Conservation (phyloP, 2,329 filamentous ascomycete genomes). For the Fusarium clavum region DNA sequence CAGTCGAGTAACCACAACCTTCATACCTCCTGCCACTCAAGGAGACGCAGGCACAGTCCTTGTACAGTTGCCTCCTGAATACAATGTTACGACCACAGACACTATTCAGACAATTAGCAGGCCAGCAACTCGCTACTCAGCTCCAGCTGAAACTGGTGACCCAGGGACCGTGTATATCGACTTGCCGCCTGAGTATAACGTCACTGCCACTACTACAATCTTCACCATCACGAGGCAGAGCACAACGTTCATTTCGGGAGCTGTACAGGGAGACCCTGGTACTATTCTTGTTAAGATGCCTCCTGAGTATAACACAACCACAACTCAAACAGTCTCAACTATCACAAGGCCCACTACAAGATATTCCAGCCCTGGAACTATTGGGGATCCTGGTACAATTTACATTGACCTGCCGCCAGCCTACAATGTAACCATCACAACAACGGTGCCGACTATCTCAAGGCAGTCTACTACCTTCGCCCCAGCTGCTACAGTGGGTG, state of each 20-base stretch:
- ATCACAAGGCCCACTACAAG: slow-evolving; percentile 7
- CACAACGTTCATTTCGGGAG: slow-evolving; percentile 6
- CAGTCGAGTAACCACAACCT: slow-evolving; percentile 22
- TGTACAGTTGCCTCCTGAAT: slow-evolving; percentile 20
- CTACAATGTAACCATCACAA: slow-evolving; percentile 26
- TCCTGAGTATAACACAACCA: slow-evolving; percentile 10
- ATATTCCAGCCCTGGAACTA: neutral
- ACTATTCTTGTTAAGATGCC: slow-evolving; percentile 16
- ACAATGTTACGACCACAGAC: slow-evolving; percentile 20
- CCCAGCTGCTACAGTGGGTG: slow-evolving; percentile 1
- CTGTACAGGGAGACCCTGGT: slow-evolving; percentile 6
- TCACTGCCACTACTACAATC: slow-evolving; percentile 14
- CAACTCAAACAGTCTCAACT: slow-evolving; percentile 3
- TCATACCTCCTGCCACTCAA: slow-evolving; percentile 12
- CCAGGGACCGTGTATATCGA: slow-evolving; percentile 18
- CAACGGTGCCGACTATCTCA: slow-evolving; percentile 11
- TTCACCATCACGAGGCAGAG: slow-evolving; percentile 6
- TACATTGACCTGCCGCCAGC: slow-evolving; percentile 21
- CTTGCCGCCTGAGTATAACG: slow-evolving; percentile 10
- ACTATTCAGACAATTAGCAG: slow-evolving; percentile 13
- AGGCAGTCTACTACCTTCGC: slow-evolving; percentile 6
- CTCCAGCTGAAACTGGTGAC: slow-evolving; percentile 9
- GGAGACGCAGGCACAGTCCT: slow-evolving; percentile 23
- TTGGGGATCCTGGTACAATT: slow-evolving; percentile 22
- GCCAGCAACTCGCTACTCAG: slow-evolving; percentile 10